Conservation (phyloP, 805 yeast species). For the Kregervanrija pseudodelftensis region DNA sequence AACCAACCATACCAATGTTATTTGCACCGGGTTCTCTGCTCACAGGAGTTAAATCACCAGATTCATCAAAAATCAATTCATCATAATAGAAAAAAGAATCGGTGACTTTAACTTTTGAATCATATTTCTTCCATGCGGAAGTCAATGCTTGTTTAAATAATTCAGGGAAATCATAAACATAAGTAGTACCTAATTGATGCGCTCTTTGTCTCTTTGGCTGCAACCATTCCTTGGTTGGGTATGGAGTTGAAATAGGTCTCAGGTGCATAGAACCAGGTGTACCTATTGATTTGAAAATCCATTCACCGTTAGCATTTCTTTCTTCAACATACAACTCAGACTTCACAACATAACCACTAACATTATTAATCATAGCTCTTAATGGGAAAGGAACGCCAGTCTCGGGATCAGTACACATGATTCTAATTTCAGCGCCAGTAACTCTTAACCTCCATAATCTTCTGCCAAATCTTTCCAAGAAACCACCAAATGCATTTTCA, state of each 20-base stretch:
- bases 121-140: slow-evolving; percentile 73
- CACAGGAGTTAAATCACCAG: slow-evolving; percentile 76
- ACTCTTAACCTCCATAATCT: slow-evolving; percentile 94
- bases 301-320: slow-evolving; percentile 85
- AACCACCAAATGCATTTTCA: slow-evolving; percentile 95
- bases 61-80: slow-evolving; percentile 82
- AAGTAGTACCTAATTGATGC: slow-evolving; percentile 96
- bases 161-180: slow-evolving; percentile 98
- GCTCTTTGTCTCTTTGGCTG: slow-evolving; percentile 99
- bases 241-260: slow-evolving; percentile 92
- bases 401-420: slow-evolving; percentile 83
- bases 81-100: slow-evolving; percentile 70
- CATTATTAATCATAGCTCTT: slow-evolving; percentile 93
- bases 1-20: slow-evolving; percentile 95
- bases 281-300: slow-evolving; percentile 95
- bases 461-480: slow-evolving; percentile 95
- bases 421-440: slow-evolving; percentile 95
- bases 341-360: slow-evolving; percentile 94
- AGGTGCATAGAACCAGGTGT: slow-evolving; percentile 96
- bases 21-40: slow-evolving; percentile 96
- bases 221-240: slow-evolving; percentile 95
- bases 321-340: slow-evolving; percentile 93
- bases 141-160: slow-evolving; percentile 88
- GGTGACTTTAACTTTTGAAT: slow-evolving; percentile 51
- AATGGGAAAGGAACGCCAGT: slow-evolving; percentile 91